Percentiles rank a stretch among this genome's conserved stretches.
phyloP scores from a whole-genome alignment of 1,139 yeast genomes.

The Taphrina deformans region DNA sequence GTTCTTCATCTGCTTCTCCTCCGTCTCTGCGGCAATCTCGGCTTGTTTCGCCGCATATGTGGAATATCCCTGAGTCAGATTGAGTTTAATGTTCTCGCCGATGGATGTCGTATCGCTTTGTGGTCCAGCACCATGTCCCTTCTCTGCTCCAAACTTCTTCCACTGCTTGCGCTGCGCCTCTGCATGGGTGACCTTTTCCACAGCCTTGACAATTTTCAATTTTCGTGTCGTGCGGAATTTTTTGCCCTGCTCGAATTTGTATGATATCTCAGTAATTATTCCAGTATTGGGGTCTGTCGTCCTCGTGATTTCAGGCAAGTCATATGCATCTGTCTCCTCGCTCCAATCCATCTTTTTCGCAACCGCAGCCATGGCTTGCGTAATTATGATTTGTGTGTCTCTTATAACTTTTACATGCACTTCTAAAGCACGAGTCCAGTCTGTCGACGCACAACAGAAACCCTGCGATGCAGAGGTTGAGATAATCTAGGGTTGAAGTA shows the following conservation, averaged over 20 bases:
- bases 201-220: conserved; percentile 71
- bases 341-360: conserved; percentile 32
- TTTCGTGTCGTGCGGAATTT: conserved; percentile 85
- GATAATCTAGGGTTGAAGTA: background rate
- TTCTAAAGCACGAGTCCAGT: background rate
- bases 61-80: conserved; percentile 41
- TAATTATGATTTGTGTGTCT: background rate
- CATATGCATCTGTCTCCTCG: conserved; percentile 31
- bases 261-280: conserved; percentile 65
- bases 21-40: conserved; percentile 43
- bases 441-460: background rate
- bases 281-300: conserved; percentile 87
- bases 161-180: conserved; percentile 51
- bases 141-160: conserved; percentile 80
- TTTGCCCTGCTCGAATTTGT: conserved; percentile 70
- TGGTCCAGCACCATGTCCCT: conserved; percentile 76
- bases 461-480: background rate
- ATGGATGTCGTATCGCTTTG: conserved; percentile 78
- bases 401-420: background rate
- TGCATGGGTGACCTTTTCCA: conserved; percentile 65
- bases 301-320: conserved; percentile 45
- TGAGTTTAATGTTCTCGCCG: conserved; percentile 67
- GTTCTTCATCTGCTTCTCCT: conserved; percentile 68
- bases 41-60: conserved; percentile 38
- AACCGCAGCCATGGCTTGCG: conserved; percentile 10